phyloP scores from a whole-genome alignment of 1,139 yeast genomes.

The Geotrichum aggregatum region DNA sequence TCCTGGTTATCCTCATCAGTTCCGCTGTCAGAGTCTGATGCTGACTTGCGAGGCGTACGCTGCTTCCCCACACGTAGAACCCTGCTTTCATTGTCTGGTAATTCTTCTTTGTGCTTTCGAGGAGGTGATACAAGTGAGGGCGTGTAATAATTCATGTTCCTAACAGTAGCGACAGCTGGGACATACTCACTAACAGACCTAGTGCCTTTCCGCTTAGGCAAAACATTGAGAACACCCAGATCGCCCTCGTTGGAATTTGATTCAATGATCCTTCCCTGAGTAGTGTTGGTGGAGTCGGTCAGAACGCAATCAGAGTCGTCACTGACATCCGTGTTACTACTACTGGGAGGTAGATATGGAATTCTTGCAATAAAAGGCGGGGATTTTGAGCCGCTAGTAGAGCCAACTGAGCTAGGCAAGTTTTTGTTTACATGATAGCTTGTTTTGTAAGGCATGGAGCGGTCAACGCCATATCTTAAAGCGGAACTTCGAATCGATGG shows the following conservation, averaged over 20 bases:
- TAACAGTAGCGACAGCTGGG: constrained; percentile 6
- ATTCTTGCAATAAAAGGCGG: not conserved
- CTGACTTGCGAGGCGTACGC: not conserved
- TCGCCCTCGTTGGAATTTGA: not conserved
- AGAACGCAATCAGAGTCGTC: constrained; percentile 8
- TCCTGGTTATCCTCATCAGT: not conserved
- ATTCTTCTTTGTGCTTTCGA: not conserved
- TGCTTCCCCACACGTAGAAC: not conserved
- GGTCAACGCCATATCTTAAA: constrained; percentile 10
- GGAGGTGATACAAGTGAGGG: not conserved
- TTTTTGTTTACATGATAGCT: not conserved
- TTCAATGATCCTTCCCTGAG: not conserved
- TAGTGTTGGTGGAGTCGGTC: constrained; percentile 6
- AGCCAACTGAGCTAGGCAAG: not conserved
- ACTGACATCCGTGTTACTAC: not conserved
- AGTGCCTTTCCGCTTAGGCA: not conserved
- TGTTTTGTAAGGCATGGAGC: constrained; percentile 6
- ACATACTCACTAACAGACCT: constrained; percentile 22
- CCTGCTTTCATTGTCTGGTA: not conserved
- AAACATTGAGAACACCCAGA: not conserved
- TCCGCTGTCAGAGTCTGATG: not conserved
- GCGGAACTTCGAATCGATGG: constrained; percentile 17
- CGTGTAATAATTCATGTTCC: not conserved
- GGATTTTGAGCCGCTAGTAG: not conserved
- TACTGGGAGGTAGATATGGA: not conserved